Evolutionary conservation across 2,329 filamentous ascomycete species (phyloP).

Genomic region (Beauveria scarabaeidicola): DNA sequence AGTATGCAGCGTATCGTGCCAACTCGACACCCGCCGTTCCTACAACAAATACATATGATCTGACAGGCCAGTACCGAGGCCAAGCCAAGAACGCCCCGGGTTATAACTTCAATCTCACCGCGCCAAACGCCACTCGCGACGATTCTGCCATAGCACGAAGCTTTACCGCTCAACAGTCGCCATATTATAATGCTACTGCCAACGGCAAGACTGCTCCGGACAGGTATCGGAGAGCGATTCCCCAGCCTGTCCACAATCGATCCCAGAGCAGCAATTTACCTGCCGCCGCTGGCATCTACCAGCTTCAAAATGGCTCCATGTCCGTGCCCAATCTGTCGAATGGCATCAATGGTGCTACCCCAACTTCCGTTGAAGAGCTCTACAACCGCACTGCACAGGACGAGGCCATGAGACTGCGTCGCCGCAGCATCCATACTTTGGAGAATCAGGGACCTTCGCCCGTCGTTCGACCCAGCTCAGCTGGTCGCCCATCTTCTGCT

Average conservation of each 20-base stretch:
- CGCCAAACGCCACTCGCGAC: slow-evolving; percentile 40
- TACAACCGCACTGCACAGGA: slow-evolving; percentile 51
- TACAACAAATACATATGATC: slow-evolving; percentile 21
- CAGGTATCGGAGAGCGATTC: slow-evolving; percentile 65
- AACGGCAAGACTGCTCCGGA: slow-evolving; percentile 53
- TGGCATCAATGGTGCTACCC: slow-evolving; percentile 39
- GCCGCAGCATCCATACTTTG: slow-evolving; percentile 70
- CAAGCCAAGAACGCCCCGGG: slow-evolving; percentile 31
- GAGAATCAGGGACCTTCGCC: slow-evolving; percentile 27
- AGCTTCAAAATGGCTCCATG: slow-evolving; percentile 24
- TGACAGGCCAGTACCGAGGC: slow-evolving; percentile 19
- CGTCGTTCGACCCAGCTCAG: slow-evolving; percentile 29
- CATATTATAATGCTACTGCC: slow-evolving; percentile 33
- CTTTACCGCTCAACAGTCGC: slow-evolving; percentile 34
- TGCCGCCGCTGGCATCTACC: slow-evolving; percentile 19
- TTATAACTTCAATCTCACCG: slow-evolving; percentile 27
- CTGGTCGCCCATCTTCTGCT: slow-evolving; percentile 16
- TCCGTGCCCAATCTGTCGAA: slow-evolving; percentile 39
- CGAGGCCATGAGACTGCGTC: slow-evolving; percentile 65
- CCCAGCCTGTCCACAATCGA: slow-evolving; percentile 30
- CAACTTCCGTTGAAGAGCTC: slow-evolving; percentile 58
- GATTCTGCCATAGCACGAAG: slow-evolving; percentile 41
- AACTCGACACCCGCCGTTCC: slow-evolving; percentile 36
- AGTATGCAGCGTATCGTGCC: slow-evolving; percentile 39
- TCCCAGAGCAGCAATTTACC: slow-evolving; percentile 29